These are phyloP conservation scores for Fusarium concolor DNA, from an alignment of 2,329 filamentous ascomycete genomes.

Conservation along the genomic window DNA sequence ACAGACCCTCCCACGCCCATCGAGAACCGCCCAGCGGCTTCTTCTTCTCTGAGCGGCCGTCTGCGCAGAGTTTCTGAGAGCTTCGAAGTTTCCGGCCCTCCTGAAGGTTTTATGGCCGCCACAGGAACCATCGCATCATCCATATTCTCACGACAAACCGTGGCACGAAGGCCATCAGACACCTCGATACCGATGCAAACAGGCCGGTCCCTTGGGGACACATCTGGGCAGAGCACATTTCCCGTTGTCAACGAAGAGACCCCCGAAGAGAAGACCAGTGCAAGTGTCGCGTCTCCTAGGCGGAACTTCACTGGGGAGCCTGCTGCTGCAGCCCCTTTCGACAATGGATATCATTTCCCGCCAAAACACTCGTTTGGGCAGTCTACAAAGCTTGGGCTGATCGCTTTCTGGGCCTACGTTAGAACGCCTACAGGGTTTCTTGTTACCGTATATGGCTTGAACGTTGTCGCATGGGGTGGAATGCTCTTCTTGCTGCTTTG, in stretches of 20 bases:
- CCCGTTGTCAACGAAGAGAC: constrained; percentile 40
- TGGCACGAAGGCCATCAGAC: constrained; percentile 32
- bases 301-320: constrained; percentile 42
- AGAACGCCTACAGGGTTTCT: constrained; percentile 80
- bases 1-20: constrained; percentile 14
- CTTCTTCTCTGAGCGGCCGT: constrained; percentile 49
- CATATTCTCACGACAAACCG: constrained; percentile 47
- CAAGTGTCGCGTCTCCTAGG: constrained; percentile 8
- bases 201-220: constrained; percentile 39
- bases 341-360: constrained; percentile 75
- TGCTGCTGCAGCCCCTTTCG: constrained; percentile 57
- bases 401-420: constrained; percentile 78
- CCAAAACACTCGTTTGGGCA: constrained; percentile 70
- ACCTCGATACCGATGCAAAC: constrained; percentile 32
- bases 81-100: constrained; percentile 61
- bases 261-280: constrained; percentile 11
- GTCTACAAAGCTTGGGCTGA: constrained; percentile 67
- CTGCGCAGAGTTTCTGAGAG: constrained; percentile 50
- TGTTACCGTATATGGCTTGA: constrained; percentile 82
- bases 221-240: constrained; percentile 38
- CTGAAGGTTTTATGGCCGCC: constrained; percentile 61
- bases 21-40: constrained; percentile 45
- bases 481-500: constrained; percentile 90
- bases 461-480: constrained; percentile 88
- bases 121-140: constrained; percentile 60